Base-by-base conservation (phyloP, 2,329 filamentous ascomycete species). In the Huntiella decipiens region DNA sequence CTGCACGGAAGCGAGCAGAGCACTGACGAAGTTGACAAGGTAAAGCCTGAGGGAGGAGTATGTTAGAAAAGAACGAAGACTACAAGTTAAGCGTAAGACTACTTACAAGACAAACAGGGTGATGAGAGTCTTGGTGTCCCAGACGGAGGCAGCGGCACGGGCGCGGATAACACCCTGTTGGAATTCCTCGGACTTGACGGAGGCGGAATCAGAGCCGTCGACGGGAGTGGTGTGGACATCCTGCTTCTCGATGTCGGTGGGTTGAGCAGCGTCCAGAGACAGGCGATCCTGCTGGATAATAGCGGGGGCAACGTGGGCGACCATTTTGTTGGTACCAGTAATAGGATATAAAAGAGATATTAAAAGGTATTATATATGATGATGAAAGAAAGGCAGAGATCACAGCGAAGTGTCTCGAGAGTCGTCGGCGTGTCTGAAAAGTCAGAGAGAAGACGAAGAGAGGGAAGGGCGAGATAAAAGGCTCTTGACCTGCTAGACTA, bases 101-200 rank as follows among this genome's bases (percentile, higher is more conserved):
- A 49, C 60, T 47, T 53, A 66, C 65, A 66, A 54, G 33, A 51
- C 55, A 50, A 66, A 66, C 43, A 61, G 61, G 40, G 54, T 47
- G 57, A 58, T 62, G 46, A 65, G 53, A 15, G 58, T 57, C 52
- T 56, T 59, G 40, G 52, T 57, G 33, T 56, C 58, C 63, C 63
- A 66, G 31, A 63, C 54, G 3, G 55, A 53, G 3, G 64, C 65
- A 48, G 63, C 54, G 5, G 63, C 63, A 46, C 63, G 58, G 33
- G 63, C 61, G 12, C 54, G 53, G 48, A 58, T 56, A 13, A 66
- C 61, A 52, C 64, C 63, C 10, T 56, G 56, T 47, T 64, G 60
- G 40, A 49, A 49, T 3, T 44, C 35, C n/a, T 43, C 32, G 50
- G 60, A 58, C 34, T 56, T 47, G 16, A 56, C 47, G 3, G 56